Conservation (phyloP, 352 stramenopile genomes). For the Pythium brachiatum region DNA sequence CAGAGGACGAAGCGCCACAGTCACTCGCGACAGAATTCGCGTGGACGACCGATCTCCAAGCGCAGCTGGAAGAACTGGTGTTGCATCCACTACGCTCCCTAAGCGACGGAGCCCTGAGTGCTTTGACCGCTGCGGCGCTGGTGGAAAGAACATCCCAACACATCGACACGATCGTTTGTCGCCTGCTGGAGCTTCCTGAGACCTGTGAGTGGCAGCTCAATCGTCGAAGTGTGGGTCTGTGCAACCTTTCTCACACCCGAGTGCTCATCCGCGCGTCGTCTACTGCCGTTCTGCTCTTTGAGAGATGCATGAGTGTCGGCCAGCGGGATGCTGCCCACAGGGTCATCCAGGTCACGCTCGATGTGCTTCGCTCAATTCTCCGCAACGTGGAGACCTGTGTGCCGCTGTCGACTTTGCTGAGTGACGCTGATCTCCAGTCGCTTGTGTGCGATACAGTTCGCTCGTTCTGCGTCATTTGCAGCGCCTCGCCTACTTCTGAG, state of each 20-base stretch:
- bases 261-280: background rate
- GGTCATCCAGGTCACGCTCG: background rate
- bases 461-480: slow-evolving; percentile 1
- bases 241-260: background rate
- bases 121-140: background rate
- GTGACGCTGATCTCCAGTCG: background rate
- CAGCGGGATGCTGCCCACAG: slow-evolving; percentile 1
- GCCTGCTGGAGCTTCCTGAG: background rate
- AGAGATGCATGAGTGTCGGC: background rate
- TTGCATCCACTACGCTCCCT: background rate
- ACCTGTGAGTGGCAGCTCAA: background rate
- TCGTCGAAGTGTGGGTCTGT: background rate
- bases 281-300: slow-evolving; percentile 3
- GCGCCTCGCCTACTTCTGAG: background rate
- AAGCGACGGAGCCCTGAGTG: background rate
- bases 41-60: background rate
- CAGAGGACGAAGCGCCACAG: slow-evolving; percentile 8
- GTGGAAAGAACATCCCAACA: background rate
- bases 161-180: background rate
- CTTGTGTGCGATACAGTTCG: background rate
- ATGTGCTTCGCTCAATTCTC: background rate
- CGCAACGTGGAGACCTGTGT: background rate
- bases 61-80: background rate
- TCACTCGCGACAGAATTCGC: slow-evolving; percentile 5
- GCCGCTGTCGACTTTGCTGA: background rate